A percentile compares a stretch with the other conserved stretches of the same genome.
Conservation (phyloP, 129 eudicot genomes). For the Arctium minus region DNA sequence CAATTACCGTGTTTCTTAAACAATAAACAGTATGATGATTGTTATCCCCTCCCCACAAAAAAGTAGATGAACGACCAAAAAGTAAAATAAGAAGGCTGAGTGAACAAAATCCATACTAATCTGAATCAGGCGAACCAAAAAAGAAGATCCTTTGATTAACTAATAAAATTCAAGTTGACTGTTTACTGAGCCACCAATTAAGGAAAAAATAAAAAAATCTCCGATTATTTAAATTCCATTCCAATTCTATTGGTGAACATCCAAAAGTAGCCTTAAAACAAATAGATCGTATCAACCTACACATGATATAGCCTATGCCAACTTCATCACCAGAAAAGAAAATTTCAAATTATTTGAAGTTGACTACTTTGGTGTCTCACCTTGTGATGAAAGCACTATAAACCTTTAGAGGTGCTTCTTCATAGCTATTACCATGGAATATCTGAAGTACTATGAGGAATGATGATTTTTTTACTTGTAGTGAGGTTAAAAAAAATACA, state of each 20-base stretch:
- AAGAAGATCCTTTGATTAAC: neutral
- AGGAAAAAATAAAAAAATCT: neutral
- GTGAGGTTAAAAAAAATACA: too few species aligned
- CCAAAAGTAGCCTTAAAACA: neutral
- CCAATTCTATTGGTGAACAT: neutral
- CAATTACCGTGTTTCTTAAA: slow-evolving; percentile 1
- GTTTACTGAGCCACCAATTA: neutral
- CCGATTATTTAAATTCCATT: neutral
- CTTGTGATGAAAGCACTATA: neutral
- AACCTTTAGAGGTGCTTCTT: neutral
- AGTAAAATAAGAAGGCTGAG: neutral
- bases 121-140: neutral
- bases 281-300: neutral
- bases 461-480: too few species aligned
- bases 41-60: neutral
- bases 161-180: neutral
- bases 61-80: neutral
- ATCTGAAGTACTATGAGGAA: neutral
- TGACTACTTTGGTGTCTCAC: neutral
- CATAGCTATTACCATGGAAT: neutral
- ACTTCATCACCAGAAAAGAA: neutral
- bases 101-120: neutral
- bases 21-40: neutral
- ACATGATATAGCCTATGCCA: neutral
- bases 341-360: neutral